These are phyloP conservation scores for Casuarina glauca DNA, from an alignment of 306 rosid genomes.

Conservation along the genomic window DNA sequence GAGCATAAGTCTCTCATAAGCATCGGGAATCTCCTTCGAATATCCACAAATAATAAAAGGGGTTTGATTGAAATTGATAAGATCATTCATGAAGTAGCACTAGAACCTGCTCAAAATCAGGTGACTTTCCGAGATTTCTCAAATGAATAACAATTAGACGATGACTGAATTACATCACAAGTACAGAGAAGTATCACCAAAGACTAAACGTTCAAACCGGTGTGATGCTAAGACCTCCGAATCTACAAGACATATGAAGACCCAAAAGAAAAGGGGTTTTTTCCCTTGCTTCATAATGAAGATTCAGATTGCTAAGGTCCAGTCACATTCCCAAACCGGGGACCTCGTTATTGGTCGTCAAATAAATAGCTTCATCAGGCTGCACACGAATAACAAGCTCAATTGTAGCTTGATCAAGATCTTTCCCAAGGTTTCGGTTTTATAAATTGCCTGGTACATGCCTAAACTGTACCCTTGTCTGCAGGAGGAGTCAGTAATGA, in stretches of 20 bases:
- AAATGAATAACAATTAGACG: conserved; percentile 5
- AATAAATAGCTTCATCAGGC: conserved; percentile 88
- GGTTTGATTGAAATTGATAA: neutral
- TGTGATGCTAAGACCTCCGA: neutral
- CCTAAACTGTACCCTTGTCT: conserved; percentile 92
- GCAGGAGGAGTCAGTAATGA: neutral
- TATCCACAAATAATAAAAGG: conserved; percentile 46
- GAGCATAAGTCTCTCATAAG: conserved; percentile 85
- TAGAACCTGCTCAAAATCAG: neutral
- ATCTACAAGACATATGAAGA: neutral
- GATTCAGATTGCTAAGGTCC: conserved; percentile 81
- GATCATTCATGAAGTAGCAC: neutral
- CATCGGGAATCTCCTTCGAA: conserved; percentile 91
- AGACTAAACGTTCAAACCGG: neutral
- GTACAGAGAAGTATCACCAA: neutral
- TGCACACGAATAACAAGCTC: conserved; percentile 92
- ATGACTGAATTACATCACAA: neutral
- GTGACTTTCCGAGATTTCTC: neutral
- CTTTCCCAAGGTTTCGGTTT: conserved; percentile 68
- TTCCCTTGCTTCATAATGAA: conserved; percentile 89
- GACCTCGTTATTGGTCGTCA: conserved; percentile 84
- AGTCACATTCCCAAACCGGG: conserved; percentile 88
- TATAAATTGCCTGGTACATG: conserved; percentile 88
- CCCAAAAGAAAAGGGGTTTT: neutral
- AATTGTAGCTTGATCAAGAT: conserved; percentile 72